phyloP scores from a whole-genome alignment of 2,329 filamentous ascomycete genomes.

The Orbilia javanica region DNA sequence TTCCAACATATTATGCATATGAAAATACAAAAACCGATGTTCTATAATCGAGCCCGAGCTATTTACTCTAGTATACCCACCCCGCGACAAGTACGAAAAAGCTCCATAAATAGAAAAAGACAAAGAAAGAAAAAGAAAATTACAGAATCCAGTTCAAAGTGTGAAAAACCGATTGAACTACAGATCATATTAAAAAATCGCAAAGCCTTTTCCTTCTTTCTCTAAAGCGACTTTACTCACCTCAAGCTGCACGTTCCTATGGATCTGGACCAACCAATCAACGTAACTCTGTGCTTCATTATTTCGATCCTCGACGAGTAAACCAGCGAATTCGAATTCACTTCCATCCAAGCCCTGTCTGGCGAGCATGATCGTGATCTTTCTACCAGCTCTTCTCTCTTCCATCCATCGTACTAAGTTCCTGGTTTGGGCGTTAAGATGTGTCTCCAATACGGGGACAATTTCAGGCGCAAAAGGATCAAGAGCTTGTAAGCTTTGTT shows the following conservation, averaged over 20 bases:
- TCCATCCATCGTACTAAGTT: conserved; percentile 92
- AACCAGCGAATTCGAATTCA: conserved; percentile 93
- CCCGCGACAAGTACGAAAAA: neutral
- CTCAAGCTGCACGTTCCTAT: conserved; percentile 92
- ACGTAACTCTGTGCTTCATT: conserved; percentile 98
- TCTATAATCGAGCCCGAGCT: conserved; percentile 9
- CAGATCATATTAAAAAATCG: conserved; percentile 34
- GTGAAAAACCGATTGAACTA: conserved; percentile 15
- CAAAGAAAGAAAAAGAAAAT: conserved; percentile 11
- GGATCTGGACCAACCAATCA: conserved; percentile 96
- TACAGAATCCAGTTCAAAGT: conserved; percentile 13
- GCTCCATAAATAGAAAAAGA: neutral
- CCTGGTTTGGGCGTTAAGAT: conserved; percentile 92
- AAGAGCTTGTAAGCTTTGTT: conserved; percentile 77
- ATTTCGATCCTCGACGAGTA: conserved; percentile 93
- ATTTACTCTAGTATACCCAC: conserved; percentile 10
- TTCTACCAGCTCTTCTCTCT: conserved; percentile 84
- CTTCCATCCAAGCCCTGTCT: conserved; percentile 92
- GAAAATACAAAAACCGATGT: conserved; percentile 15
- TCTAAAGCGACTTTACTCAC: conserved; percentile 66
- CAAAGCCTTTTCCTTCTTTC: conserved; percentile 43
- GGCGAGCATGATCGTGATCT: conserved; percentile 87
- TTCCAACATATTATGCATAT: neutral
- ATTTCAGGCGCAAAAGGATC: conserved; percentile 84
- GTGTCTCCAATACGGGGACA: conserved; percentile 83